phyloP scores from a whole-genome alignment of 2,329 filamentous ascomycete genomes.

The Paecilomyces sp. region DNA sequence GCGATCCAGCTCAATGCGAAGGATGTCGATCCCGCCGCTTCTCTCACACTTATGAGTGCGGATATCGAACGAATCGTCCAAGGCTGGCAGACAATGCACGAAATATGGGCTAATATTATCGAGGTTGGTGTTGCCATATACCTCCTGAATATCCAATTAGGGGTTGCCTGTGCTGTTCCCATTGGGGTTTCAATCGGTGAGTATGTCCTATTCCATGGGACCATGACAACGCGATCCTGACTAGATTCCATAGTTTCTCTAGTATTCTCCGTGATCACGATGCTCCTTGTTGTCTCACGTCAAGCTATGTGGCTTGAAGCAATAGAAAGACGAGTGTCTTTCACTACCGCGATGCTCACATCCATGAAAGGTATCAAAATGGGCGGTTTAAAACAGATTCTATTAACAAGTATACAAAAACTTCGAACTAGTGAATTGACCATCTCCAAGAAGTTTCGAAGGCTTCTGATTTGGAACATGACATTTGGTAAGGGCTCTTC shows the following conservation, averaged over 20 bases:
- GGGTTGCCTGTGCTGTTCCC: conserved; percentile 38
- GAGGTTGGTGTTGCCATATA: conserved; percentile 42
- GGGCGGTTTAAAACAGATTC: conserved; percentile 37
- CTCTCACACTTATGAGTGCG: conserved; percentile 40
- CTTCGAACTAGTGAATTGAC: conserved; percentile 34
- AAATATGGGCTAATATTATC: conserved; percentile 38
- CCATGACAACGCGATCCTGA: conserved; percentile 1
- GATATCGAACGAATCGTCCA: conserved; percentile 39
- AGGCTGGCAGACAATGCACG: conserved; percentile 36
- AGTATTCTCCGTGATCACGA: conserved; percentile 25
- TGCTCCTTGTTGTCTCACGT: conserved; percentile 29
- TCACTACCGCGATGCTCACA: conserved; percentile 41
- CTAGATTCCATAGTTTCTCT: conserved; percentile 19
- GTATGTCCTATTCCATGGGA: conserved; percentile 7
- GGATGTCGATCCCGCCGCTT: conserved; percentile 28
- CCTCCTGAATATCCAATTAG: conserved; percentile 34
- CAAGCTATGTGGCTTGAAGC: conserved; percentile 45
- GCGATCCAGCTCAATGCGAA: conserved; percentile 23
- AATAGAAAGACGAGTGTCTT: conserved; percentile 43
- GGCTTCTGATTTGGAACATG: conserved; percentile 35
- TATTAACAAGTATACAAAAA: conserved; percentile 31
- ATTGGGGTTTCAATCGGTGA: conserved; percentile 35
- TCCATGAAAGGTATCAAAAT: conserved; percentile 49
- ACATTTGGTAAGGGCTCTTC: conserved; percentile 22
- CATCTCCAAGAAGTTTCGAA: conserved; percentile 35